Evolutionary conservation across 768 basidiomycete genomes (phyloP).

Genomic region (Collybia mongolica): DNA sequence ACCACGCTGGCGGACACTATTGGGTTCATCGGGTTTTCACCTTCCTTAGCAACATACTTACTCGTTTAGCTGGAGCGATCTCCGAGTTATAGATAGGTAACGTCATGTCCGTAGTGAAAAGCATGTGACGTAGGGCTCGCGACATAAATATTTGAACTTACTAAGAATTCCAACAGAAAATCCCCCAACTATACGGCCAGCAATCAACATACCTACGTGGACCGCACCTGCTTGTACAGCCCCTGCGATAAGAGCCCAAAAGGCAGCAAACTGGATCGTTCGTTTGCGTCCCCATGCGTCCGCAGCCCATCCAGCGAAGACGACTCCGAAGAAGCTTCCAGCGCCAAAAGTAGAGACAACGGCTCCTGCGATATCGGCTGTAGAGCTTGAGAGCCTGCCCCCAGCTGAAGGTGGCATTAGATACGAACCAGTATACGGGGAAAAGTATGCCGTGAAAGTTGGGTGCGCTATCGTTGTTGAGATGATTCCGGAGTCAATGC

Average conservation of each 20-base stretch:
- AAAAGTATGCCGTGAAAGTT: conserved; percentile 4
- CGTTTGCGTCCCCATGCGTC: conserved; percentile 8
- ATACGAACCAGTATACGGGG: conserved; percentile 5
- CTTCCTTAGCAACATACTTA: too few species aligned
- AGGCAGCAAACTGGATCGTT: conserved; percentile 4
- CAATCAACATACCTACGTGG: conserved; percentile 6
- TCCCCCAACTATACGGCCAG: conserved; percentile 7
- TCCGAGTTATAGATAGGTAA: too few species aligned
- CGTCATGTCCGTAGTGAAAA: too few species aligned
- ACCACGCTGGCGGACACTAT: conserved; percentile 4
- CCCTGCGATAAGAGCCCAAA: conserved; percentile 7
- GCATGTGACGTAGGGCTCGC: too few species aligned
- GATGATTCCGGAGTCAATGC: conserved; percentile 10
- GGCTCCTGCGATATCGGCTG: conserved; percentile 4
- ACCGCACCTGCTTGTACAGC: conserved; percentile 7
- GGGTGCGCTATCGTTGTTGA: conserved; percentile 7
- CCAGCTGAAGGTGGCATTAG: not conserved
- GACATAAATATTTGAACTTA: too few species aligned
- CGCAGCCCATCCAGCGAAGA: conserved; percentile 10
- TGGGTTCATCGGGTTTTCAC: too few species aligned
- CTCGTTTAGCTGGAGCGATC: too few species aligned
- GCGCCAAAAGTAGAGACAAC: conserved; percentile 7
- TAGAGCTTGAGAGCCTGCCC: not conserved
- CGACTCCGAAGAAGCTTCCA: conserved; percentile 4
- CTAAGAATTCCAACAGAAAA: conserved; percentile 3